phyloP scores from a whole-genome alignment of 2,329 filamentous ascomycete genomes.

The Trichoderma sp. region DNA sequence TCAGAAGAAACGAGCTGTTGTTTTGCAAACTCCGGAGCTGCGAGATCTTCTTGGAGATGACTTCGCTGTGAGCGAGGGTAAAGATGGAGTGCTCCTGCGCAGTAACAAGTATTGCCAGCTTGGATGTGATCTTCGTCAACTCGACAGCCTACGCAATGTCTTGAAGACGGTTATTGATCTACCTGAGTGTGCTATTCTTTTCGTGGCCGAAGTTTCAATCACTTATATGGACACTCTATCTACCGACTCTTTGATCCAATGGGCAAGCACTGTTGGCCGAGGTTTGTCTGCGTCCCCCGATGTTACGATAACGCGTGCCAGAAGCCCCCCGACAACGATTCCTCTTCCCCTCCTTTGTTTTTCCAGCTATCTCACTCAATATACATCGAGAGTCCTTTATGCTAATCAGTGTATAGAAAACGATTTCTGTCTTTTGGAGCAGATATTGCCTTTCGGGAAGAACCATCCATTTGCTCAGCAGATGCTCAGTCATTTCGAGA shows the following conservation, averaged over 20 bases:
- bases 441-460: slow-evolving; percentile 77
- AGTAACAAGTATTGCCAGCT: slow-evolving; percentile 77
- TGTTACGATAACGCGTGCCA: not conserved
- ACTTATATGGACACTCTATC: slow-evolving; percentile 82
- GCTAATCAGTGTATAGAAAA: slow-evolving; percentile 49
- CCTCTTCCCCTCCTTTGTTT: no score
- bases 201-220: slow-evolving; percentile 86
- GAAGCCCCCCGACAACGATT: no score
- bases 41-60: slow-evolving; percentile 41
- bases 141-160: slow-evolving; percentile 61
- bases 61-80: slow-evolving; percentile 43
- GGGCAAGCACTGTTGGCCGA: slow-evolving; percentile 72
- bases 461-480: slow-evolving; percentile 83
- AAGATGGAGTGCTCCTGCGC: slow-evolving; percentile 58
- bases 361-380: no score
- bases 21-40: slow-evolving; percentile 66
- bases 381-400: not conserved
- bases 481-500: slow-evolving; percentile 83
- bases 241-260: slow-evolving; percentile 74
- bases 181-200: slow-evolving; percentile 67
- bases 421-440: slow-evolving; percentile 85
- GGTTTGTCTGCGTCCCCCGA: slow-evolving; percentile 51
- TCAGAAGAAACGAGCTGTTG: slow-evolving; percentile 69
- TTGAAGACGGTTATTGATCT: slow-evolving; percentile 63
- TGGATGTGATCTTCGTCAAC: slow-evolving; percentile 77